A percentile compares a stretch with the other conserved stretches of the same genome.
Conservation (phyloP, 2,329 filamentous ascomycete genomes). For the Ophiostoma quercus region DNA sequence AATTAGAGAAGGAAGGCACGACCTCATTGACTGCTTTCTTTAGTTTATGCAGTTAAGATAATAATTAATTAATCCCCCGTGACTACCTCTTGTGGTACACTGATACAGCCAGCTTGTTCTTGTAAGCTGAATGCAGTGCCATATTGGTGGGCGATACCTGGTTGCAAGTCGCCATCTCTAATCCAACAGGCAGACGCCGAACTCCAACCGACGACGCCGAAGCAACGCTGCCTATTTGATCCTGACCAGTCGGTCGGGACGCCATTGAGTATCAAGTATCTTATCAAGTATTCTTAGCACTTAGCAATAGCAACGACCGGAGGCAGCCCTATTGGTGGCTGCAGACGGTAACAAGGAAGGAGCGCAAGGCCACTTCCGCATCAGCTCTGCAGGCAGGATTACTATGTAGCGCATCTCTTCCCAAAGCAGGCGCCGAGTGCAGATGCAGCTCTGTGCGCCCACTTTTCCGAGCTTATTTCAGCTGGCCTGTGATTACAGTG, state of each 20-base stretch:
- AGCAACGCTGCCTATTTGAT: constrained; percentile 3
- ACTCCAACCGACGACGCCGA: not conserved
- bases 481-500: not conserved
- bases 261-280: too few species aligned
- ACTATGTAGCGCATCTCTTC: not conserved
- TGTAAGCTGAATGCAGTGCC: not conserved
- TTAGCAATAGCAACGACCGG: not conserved
- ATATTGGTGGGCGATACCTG: too few species aligned
- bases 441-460: not conserved
- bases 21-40: too few species aligned
- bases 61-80: too few species aligned
- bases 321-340: not conserved
- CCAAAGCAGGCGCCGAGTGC: not conserved
- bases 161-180: too few species aligned
- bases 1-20: too few species aligned
- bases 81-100: too few species aligned
- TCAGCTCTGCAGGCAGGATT: not conserved
- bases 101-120: not conserved
- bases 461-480: constrained; percentile 18
- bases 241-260: not conserved
- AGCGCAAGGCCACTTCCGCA: not conserved
- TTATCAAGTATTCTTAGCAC: not conserved
- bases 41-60: too few species aligned
- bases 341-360: not conserved
- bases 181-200: not conserved